Percentiles rank a stretch among this genome's conserved stretches.
These are phyloP conservation scores for Didymella sp. DNA, from an alignment of 2,329 filamentous ascomycete genomes.

Conservation along the genomic window DNA sequence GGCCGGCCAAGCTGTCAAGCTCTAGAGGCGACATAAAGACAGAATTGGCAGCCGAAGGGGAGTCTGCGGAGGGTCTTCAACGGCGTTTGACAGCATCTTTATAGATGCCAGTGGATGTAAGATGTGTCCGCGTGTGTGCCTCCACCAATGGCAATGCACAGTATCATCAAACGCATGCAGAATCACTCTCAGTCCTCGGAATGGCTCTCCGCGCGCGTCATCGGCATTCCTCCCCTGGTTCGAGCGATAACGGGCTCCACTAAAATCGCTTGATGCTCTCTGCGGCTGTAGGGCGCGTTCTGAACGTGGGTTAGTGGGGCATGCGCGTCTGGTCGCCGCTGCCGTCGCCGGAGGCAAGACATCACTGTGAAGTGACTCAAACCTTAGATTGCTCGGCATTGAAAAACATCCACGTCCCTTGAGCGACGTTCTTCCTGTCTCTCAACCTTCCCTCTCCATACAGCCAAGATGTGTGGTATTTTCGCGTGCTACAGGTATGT, in stretches of 20 bases:
- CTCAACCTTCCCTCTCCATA: conserved; percentile 13
- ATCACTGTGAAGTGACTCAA: conserved; percentile 33
- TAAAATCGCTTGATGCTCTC: conserved; percentile 12
- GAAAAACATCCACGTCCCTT: conserved; percentile 14
- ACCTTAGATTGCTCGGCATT: conserved; percentile 27
- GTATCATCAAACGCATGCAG: not conserved
- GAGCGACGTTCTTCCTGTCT: conserved; percentile 8
- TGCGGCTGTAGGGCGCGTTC: conserved; percentile 27
- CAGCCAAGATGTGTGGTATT: conserved; percentile 86
- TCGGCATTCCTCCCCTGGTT: conserved; percentile 27
- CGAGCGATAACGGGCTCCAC: conserved; percentile 22
- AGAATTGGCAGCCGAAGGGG: not conserved
- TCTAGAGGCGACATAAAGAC: not conserved
- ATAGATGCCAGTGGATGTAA: not conserved
- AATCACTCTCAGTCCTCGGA: conserved; percentile 6
- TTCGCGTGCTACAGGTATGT: conserved; percentile 88
- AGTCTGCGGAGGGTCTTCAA: not conserved
- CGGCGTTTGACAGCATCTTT: not conserved
- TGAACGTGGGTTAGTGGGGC: conserved; percentile 32
- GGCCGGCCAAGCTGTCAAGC: conserved; percentile 7
- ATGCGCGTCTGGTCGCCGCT: conserved; percentile 23
- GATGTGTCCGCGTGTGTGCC: conserved; percentile 4
- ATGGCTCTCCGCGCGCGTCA: conserved; percentile 15
- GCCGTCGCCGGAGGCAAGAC: conserved; percentile 31
- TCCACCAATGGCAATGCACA: conserved; percentile 12